Evolutionary conservation across 257 asterid species (phyloP), one percentile per base, ranked within the genome.

Genomic region (Jasminum sambac): DNA sequence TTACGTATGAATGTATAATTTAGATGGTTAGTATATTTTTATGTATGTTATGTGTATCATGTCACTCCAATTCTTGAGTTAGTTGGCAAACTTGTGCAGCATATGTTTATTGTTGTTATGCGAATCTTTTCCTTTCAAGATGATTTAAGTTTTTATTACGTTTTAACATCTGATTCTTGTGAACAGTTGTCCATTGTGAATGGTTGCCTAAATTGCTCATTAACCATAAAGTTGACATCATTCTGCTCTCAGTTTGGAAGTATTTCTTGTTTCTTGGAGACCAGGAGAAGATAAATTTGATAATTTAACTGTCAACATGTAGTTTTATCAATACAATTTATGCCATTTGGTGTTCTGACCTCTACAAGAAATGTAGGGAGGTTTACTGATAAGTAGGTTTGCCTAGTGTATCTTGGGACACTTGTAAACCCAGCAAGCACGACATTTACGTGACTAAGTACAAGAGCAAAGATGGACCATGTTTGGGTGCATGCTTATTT

Each of bases 201-300:
- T 55, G 14, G 2, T 23, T 55, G 0, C 34, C 1, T 55, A 23
- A 26, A 8, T 48, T 16, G 11, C n/a, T 55, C 21, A 55, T 5
- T 17, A 55, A 55, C 36, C 6, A 19, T 19, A 11, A 55, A 9
- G 10, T 55, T n/a, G 12, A 50, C 4, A 19, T 7, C 9, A 6
- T 55, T 55, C 6, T 23, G 36, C 36, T 21, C 25, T 40, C 50
- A 58, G 16, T 26, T 1, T 58, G 16, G 68, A 10, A 1, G 48
- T 17, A 23, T 57, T 57, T n/a, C 50, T 64, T 30, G 21, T 70
- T 70, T 38, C 25, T 14, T 55, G 60, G 37, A 43, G 37, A 71
- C 48, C 17, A n/a, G 7, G 0, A 6, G 46, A 12, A 58, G 48
- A 62, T 39, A 55, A 21, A 19, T 23, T 43, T 41, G 48, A 62